Evolutionary conservation across 768 basidiomycete genomes (phyloP), one percentile per base, ranked within the genome.

Genomic region (Termitomyces heimii): DNA sequence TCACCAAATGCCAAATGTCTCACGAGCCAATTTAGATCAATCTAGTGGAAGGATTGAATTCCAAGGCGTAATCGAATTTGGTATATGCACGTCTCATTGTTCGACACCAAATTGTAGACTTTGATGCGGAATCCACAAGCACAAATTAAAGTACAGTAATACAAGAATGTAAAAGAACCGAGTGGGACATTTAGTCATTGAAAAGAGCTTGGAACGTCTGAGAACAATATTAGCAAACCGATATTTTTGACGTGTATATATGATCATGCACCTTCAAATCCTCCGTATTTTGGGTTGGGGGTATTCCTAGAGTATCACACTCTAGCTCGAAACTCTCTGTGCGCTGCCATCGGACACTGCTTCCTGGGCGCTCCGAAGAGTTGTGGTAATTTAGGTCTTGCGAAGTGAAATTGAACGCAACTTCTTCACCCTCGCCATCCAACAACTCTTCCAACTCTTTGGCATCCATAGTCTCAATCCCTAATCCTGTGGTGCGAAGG

Each of bases 391-490:
- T 57, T 34, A 58, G 58, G 32, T 54, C 58, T 55, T 75, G 72
- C 1, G 71, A 71, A 22, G 68, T 60, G 35, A 68, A 67, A 40
- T 71, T 72, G 56, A 74, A 76, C 22, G 70, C 71, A 4, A 80
- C 79, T 63, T 86, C 85, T 58, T 82, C 81, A 12, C 78, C 83
- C 2, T 84, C 83, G 28, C 75, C 83, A 53, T 82, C 82, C 20
- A 86, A 68, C 74, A 87, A 76, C 26, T 78, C 82, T 22, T 72
- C 76, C 35, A 90, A 68, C 65, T 89, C 87, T 24, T 82, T 77
- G 5, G 69, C 75, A 57, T 77, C 73, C 88, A 91, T 88, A 58
- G 77, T 65, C 63, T 89, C 87, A 24, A 86, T 74, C 3, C 85
- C 87, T 29, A 92, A 71, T 5, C 88, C 88, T 1, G 85, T 83